Conservation (phyloP, 495 filamentous ascomycete species). For the Aspergillus sclerotioniger region DNA sequence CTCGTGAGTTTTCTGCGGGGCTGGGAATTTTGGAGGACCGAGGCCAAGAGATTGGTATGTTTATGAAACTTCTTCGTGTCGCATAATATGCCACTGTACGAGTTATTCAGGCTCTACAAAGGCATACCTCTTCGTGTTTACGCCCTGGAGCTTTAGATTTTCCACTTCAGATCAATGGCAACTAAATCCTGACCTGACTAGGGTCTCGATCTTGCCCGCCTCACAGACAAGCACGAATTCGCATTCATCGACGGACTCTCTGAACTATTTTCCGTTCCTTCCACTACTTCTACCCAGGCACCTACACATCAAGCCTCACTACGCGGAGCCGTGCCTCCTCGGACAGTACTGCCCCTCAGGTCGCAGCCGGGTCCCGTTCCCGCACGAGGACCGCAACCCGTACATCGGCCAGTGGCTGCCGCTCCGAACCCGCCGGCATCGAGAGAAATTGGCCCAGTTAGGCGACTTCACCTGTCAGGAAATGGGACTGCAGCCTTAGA, state of each 20-base stretch:
- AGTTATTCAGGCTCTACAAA: not conserved
- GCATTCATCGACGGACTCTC: constrained; percentile 72
- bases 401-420: constrained; percentile 6
- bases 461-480: constrained; percentile 37
- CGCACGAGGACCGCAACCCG: constrained; percentile 23
- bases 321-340: constrained; percentile 19
- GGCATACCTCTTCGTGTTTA: not conserved
- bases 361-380: constrained; percentile 29
- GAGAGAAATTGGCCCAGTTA: constrained; percentile 28
- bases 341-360: constrained; percentile 35
- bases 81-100: not conserved
- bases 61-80: constrained; percentile 2
- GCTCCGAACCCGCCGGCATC: constrained; percentile 6
- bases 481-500: constrained; percentile 35
- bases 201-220: constrained; percentile 69
- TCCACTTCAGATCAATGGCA: not conserved
- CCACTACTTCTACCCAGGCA: constrained; percentile 17
- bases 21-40: constrained; percentile 69
- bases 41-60: constrained; percentile 58
- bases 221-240: constrained; percentile 56
- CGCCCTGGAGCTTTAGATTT: not conserved
- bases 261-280: constrained; percentile 46
- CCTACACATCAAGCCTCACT: not conserved
- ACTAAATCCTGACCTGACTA: constrained; percentile 10
- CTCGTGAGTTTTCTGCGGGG: constrained; percentile 79